Base-by-base conservation (phyloP, 2,329 filamentous ascomycete species). In the Parastagonospora avenae region DNA sequence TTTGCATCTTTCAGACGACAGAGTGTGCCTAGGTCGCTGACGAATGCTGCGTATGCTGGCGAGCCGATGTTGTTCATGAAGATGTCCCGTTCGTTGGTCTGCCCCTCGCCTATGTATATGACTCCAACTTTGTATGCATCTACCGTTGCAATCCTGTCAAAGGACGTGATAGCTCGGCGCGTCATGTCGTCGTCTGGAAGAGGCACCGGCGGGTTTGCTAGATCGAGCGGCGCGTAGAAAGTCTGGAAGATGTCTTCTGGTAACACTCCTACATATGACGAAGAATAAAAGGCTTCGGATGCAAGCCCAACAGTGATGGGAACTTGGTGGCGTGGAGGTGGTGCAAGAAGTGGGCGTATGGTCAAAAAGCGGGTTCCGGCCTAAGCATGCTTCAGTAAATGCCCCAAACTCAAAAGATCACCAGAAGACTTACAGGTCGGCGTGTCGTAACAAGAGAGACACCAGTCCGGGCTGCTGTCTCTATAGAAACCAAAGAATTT, bases 81-180 rank as follows among this genome's bases (percentile, higher is more conserved):
- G 31, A 97, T 96, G 48, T 95, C 91, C 0, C 81, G 78, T 72
- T 97, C 94, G 1, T 86, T 77, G 0, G 84, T 91, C 74, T 99
- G 94, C 6, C 89, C 88, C 63, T 95, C 88, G 46, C 89, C 92
- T 57, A 97, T 88, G 73, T 97, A 99, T 35, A 99, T 87, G 16
- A 99, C 89, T 12, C 94, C 94, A 36, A 96, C 89, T 74, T 96
- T 97, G 79, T 97, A 92, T 6, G 92, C 92, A 73, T 99, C 94
- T 4, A 99, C 88, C 8, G 91, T 92, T 32, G 93, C 89, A 59
- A 86, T 95, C 29, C 88, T 86, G 73, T 99, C 94, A 71, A 99
- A 95, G 10, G 85, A 80, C 32, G 84, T 83, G 33, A 99, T 87
- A 0, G 91, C 88, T 60, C 93, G 85, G 32, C 85, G 82, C 2